Conservation (phyloP, 2,329 filamentous ascomycete species). For the Diaporthe sp. region DNA sequence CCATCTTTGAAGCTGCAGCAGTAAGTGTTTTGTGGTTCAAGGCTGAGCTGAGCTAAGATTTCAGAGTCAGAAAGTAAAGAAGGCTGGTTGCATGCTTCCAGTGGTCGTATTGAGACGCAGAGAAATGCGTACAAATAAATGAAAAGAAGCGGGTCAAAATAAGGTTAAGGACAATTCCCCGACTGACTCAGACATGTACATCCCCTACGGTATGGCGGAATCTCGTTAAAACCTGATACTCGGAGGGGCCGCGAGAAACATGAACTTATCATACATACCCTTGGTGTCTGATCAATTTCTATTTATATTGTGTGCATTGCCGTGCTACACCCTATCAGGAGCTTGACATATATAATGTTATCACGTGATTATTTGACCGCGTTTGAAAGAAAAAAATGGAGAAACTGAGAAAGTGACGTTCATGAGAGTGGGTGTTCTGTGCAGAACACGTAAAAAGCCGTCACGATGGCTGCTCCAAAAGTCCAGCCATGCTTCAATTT, state of each 20-base stretch:
- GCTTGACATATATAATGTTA: neutral
- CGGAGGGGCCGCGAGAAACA: neutral
- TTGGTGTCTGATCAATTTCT: neutral
- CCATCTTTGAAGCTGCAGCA: neutral
- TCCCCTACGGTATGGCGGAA: neutral
- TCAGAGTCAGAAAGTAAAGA: neutral
- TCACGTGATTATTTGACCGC: neutral
- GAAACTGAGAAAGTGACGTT: neutral
- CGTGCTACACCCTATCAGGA: neutral
- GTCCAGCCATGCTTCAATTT: too few species aligned
- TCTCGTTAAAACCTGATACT: neutral
- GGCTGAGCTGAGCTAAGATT: neutral
- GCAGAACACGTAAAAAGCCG: too few species aligned
- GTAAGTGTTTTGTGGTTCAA: neutral
- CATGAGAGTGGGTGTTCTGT: too few species aligned
- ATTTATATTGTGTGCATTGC: neutral
- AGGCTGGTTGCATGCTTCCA: neutral
- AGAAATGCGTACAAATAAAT: constrained; percentile 1
- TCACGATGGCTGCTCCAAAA: too few species aligned
- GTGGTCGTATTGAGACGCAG: neutral
- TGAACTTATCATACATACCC: neutral
- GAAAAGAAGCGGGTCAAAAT: constrained; percentile 5
- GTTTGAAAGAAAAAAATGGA: neutral
- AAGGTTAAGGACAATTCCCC: neutral
- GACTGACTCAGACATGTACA: neutral